Evolutionary conservation across 2,329 filamentous ascomycete species (phyloP), one percentile per base, ranked within the genome.

Genomic region (Cryphonectria parasitica): DNA sequence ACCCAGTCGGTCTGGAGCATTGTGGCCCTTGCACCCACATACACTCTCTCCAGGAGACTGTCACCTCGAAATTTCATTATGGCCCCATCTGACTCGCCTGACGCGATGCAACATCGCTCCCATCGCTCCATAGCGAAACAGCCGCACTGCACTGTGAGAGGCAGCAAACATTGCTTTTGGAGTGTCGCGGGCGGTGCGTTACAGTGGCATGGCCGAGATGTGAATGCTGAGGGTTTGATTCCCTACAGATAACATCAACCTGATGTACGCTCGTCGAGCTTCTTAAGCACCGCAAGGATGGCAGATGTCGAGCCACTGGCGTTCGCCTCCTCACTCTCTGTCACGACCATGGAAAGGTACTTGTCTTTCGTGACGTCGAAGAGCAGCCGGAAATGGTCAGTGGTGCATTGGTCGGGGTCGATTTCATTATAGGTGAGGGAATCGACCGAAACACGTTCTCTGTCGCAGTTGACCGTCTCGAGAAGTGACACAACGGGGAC

Each of bases 391-490:
- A 89, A 88, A 3, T 80, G 82, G 54, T 83, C 83, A 25, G 82
- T 81, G 22, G 85, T 83, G 82, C 82, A 93, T 86, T 80, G 92
- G 89, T 81, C 93, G 77, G 79, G 95, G 87, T 82, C 94, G 73
- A 98, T 91, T 83, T 99, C 96, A 80, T 99, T 99, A 77, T 94
- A 91, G 58, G 96, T 95, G 74, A 98, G 93, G 34, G 94, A 95
- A 81, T 98, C 96, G 19, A 97, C 89, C 8, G 94, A 92, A 15
- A 98, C 93, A 70, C 94, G 91, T 76, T 94, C 90, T 83, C 88
- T 41, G 77, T 96, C 92, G 79, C 98, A 98, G 82, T 98, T 99
- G 83, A 98, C 91, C 4, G 92, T 96, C 83, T 98, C 95, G 80
- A 94, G 97, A 71, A 97, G 92, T 3, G 97, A 93, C 45, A 97